These are phyloP conservation scores for Ogataea trehalophila DNA, from an alignment of 805 yeast species.

Conservation along the genomic window DNA sequence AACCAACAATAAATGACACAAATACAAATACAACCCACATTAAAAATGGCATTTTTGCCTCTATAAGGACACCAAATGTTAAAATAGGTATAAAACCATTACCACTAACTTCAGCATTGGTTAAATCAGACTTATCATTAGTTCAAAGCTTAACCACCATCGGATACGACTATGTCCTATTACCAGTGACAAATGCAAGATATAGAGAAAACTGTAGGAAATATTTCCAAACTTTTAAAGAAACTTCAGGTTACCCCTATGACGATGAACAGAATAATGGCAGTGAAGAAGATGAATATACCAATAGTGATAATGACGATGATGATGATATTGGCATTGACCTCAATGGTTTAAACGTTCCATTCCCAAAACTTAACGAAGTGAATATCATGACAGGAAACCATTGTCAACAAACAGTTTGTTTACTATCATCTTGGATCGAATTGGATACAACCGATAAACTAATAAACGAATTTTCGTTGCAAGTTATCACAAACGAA, in stretches of 20 bases:
- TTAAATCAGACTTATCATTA: slow-evolving; percentile 26
- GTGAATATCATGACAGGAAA: slow-evolving; percentile 39
- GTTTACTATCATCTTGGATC: slow-evolving; percentile 64
- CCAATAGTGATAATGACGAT: background rate
- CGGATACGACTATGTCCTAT: slow-evolving; percentile 49
- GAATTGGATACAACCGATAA: slow-evolving; percentile 54
- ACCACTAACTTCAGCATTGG: slow-evolving; percentile 26
- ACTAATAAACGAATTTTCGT: slow-evolving; percentile 46
- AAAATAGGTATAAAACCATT: slow-evolving; percentile 44
- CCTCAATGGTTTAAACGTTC: slow-evolving; percentile 30
- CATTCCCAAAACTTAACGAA: slow-evolving; percentile 37
- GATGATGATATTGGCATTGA: slow-evolving; percentile 1
- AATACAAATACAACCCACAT: background rate
- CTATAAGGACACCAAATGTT: slow-evolving; percentile 7
- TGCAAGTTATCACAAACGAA: slow-evolving; percentile 55
- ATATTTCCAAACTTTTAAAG: slow-evolving; percentile 33
- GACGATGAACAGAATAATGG: background rate
- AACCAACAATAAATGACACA: background rate
- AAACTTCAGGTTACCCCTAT: background rate
- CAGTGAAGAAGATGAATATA: background rate
- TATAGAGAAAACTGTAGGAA: slow-evolving; percentile 40
- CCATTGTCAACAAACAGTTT: slow-evolving; percentile 42
- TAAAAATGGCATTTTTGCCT: background rate
- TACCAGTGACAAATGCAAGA: slow-evolving; percentile 49
- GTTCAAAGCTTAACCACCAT: slow-evolving; percentile 22